Evolutionary conservation across 139 green algal genomes (phyloP).

Genomic region (Dunaliella sp.): DNA sequence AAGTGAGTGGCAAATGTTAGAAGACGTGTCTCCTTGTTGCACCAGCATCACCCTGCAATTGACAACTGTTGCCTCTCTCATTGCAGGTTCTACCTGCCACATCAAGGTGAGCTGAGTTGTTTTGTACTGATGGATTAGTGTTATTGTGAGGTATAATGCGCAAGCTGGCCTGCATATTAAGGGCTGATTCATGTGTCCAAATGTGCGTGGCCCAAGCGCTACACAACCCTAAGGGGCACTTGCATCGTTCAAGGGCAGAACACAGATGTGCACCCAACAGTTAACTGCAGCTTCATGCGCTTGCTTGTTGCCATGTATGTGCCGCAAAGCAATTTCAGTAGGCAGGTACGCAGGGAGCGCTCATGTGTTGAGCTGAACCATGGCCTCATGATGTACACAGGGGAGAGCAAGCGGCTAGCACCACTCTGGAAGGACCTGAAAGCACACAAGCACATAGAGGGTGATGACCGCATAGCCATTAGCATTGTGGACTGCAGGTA

Average conservation of each 20-base stretch:
- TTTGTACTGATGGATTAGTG: background rate
- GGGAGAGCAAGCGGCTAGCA: background rate
- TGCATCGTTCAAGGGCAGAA: too few species aligned
- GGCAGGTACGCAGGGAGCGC: background rate
- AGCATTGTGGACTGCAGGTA: background rate
- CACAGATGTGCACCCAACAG: too few species aligned
- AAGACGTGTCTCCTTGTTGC: background rate
- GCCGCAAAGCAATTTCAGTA: background rate
- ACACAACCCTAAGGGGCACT: too few species aligned
- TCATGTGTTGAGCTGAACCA: background rate
- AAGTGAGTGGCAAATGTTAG: background rate
- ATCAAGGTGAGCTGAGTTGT: background rate
- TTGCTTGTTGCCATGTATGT: background rate
- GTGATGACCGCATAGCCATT: background rate
- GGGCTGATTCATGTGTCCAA: background rate
- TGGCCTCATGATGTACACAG: background rate
- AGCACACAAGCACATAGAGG: background rate
- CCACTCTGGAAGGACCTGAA: background rate
- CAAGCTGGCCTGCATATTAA: background rate
- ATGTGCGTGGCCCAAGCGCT: too few species aligned
- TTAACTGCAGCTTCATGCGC: too few species aligned
- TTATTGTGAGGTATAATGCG: background rate
- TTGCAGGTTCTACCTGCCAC: background rate
- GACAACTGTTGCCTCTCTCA: too few species aligned
- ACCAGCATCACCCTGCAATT: too few species aligned